Percentiles rank a stretch among this genome's conserved stretches.
Conservation (phyloP, 2,329 filamentous ascomycete species). For the Colletotrichum echinochloae region DNA sequence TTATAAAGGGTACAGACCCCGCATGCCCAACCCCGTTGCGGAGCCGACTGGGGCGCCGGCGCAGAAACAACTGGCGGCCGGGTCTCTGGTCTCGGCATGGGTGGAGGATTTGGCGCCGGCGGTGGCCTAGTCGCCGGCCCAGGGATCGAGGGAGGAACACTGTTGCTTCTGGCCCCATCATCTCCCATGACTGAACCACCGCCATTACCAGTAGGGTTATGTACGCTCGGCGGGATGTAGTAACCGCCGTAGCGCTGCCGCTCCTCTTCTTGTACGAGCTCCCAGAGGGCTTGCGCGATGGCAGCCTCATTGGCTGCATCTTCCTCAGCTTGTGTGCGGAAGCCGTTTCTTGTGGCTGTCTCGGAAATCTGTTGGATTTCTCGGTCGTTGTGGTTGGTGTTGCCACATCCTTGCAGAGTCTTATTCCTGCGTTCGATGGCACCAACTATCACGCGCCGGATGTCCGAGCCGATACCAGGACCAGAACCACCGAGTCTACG, state of each 20-base stretch:
- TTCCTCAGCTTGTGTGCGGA: constrained; percentile 86
- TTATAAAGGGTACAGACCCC: constrained; percentile 69
- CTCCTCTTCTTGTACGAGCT: constrained; percentile 86
- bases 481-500: constrained; percentile 76
- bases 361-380: constrained; percentile 75
- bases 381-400: constrained; percentile 73
- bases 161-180: constrained; percentile 29
- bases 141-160: constrained; percentile 28
- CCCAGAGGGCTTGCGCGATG: constrained; percentile 86
- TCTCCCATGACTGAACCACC: constrained; percentile 49
- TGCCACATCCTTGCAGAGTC: constrained; percentile 80
- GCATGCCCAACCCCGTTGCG: constrained; percentile 62
- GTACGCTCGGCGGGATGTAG: constrained; percentile 62
- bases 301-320: constrained; percentile 90
- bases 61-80: constrained; percentile 23
- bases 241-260: constrained; percentile 64
- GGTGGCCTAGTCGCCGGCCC: constrained; percentile 32
- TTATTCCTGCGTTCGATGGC: constrained; percentile 77
- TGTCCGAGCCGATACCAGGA: constrained; percentile 69
- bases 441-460: constrained; percentile 77
- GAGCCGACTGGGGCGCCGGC: constrained; percentile 5
- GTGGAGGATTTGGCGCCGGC: constrained; percentile 41
- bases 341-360: constrained; percentile 76
- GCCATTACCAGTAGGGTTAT: constrained; percentile 62
- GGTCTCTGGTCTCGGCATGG: constrained; percentile 40